These are phyloP conservation scores for Chamaecyparis obtusa DNA, from an alignment of 75 land plant species.

Conservation along the genomic window DNA sequence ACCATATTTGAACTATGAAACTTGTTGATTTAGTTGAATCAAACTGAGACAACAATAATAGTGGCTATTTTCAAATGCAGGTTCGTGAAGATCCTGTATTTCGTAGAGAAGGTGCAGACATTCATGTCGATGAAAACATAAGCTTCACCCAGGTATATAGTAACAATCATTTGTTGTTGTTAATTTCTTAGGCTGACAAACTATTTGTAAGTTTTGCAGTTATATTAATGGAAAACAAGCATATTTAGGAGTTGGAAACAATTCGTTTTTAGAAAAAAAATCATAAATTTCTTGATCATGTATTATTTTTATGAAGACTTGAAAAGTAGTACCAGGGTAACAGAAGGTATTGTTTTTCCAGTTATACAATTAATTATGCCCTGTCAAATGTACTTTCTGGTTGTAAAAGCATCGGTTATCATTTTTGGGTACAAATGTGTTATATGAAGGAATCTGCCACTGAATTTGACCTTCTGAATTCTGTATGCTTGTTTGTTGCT, in stretches of 20 bases:
- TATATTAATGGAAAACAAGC: neutral
- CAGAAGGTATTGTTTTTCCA: neutral
- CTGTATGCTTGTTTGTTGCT: neutral
- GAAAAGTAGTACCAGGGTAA: neutral
- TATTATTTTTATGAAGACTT: neutral
- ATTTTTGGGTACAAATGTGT: neutral
- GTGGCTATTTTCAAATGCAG: slow-evolving; percentile 26
- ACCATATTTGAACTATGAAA: neutral
- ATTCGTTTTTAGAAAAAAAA: neutral
- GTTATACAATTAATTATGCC: neutral
- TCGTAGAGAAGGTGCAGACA: slow-evolving; percentile 81
- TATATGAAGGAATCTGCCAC: neutral
- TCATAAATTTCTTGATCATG: neutral
- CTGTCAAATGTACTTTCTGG: neutral
- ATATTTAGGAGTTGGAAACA: neutral
- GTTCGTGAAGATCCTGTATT: slow-evolving; percentile 88
- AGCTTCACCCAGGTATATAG: slow-evolving; percentile 68
- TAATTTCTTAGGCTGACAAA: neutral
- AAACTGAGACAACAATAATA: neutral
- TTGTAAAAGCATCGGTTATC: neutral
- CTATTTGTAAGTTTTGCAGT: neutral
- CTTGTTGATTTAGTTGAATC: neutral
- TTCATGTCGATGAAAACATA: slow-evolving; percentile 90
- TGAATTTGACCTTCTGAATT: neutral
- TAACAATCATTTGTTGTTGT: neutral